Conservation (phyloP, 768 basidiomycete species). For the Rhodosporidiobolus odoratus region DNA sequence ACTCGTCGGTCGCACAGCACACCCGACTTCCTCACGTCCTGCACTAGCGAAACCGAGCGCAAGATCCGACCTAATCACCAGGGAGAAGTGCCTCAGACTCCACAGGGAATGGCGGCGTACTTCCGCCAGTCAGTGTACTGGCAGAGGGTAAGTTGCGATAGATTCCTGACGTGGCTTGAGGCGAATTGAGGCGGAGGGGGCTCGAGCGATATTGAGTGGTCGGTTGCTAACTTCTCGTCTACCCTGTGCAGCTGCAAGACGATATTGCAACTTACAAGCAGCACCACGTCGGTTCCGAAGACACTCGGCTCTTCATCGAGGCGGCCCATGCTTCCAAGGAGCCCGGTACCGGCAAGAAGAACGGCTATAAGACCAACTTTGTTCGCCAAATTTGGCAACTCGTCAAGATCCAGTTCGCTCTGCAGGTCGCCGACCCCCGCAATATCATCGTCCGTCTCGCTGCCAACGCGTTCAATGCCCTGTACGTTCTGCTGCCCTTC, state of each 20-base stretch:
- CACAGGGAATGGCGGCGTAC: constrained; percentile 49
- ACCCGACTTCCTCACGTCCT: constrained; percentile 49
- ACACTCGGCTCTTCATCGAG: constrained; percentile 7
- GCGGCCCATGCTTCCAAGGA: constrained; percentile 14
- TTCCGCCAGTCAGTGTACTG: constrained; percentile 46
- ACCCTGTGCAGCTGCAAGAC: not conserved
- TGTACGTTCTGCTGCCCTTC: constrained; percentile 41
- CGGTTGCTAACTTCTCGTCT: no score
- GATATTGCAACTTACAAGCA: not conserved
- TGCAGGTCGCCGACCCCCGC: constrained; percentile 49
- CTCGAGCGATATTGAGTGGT: no score
- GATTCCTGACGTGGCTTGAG: no score
- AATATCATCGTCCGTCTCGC: constrained; percentile 31
- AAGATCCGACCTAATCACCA: constrained; percentile 53
- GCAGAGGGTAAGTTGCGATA: no score
- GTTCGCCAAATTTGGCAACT: constrained; percentile 51
- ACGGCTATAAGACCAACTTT: constrained; percentile 52
- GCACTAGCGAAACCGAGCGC: constrained; percentile 58
- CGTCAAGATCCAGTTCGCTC: constrained; percentile 51
- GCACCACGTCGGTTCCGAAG: not conserved
- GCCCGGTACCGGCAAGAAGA: constrained; percentile 37
- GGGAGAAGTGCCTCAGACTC: constrained; percentile 48
- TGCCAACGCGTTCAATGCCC: constrained; percentile 50
- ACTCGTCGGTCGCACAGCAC: constrained; percentile 25
- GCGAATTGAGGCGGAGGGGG: no score